Evolutionary conservation across 2,329 filamentous ascomycete genomes (phyloP), one percentile per base, ranked within the genome.

Genomic region (Ceratocystis smalleyi): DNA sequence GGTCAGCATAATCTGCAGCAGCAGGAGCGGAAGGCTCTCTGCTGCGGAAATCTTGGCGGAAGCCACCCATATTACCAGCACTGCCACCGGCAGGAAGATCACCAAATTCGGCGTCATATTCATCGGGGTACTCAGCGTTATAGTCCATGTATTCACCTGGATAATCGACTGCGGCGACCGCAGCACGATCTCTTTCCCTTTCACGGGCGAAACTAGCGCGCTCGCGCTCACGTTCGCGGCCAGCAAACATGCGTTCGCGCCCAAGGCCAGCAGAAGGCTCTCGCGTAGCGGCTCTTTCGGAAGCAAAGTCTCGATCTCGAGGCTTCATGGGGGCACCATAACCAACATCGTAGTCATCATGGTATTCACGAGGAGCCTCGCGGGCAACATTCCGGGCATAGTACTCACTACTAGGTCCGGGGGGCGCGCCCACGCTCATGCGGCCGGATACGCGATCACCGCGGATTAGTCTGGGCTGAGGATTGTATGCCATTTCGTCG

Each of bases 361-460:
- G 59, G 60, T 66, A 66, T 17, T 64, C 65, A 55, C 65, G 62
- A 22, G 65, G 65, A 30, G 65, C 65, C 35, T 66, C 65, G n/a
- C 62, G 65, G 10, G 10, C 43, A 15, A 43, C 49, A 60, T 19
- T 32, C 27, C 40, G 60, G 45, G 54, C 55, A 32, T 66, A 66
- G 49, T 64, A 66, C 19, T 66, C 57, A 59, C 57, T 47, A 49
- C 54, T 54, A 43, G 59, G 35, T 43, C 57, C 59, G 27, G 62
- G 47, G 17, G 51, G 22, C 15, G 51, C 51, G 27, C 51, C 51
- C 22, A 43, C 65, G 8, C 62, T 49, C 62, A 66, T 64, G 47
- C 65, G 65, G 35, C 61, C 57, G 27, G 45, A n/a, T 30, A 63
- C 30, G 22, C 64, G 64, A 43, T 63, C 61, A 49, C 49, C 64